phyloP scores from a whole-genome alignment of 257 asterid genomes.

The Ilex asprella region DNA sequence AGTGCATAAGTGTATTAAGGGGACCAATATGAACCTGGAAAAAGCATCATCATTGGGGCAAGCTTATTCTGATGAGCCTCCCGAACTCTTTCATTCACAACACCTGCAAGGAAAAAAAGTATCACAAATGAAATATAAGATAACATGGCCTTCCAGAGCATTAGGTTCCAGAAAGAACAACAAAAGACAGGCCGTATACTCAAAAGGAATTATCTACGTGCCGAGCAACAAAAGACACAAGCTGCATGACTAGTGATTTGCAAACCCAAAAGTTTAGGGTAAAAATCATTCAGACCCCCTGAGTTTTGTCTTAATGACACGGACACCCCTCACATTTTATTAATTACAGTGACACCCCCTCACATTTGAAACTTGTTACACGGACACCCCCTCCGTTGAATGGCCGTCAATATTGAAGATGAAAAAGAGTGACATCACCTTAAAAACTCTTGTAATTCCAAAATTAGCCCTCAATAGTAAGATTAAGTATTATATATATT shows the following conservation, averaged over 20 bases:
- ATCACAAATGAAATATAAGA: slow-evolving; percentile 1
- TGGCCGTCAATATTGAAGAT: too few species aligned
- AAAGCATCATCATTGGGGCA: slow-evolving; percentile 94
- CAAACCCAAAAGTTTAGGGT: too few species aligned
- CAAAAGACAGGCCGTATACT: neutral
- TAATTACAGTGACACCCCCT: too few species aligned
- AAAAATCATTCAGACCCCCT: too few species aligned
- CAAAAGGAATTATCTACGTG: neutral
- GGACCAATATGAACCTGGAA: slow-evolving; percentile 63
- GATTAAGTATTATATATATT: too few species aligned
- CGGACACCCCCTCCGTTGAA: too few species aligned
- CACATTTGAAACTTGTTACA: too few species aligned
- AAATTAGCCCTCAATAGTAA: too few species aligned
- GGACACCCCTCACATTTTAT: too few species aligned
- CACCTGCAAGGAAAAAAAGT: slow-evolving; percentile 41
- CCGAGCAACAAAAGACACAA: neutral
- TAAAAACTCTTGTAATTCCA: too few species aligned
- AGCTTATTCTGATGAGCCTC: slow-evolving; percentile 69
- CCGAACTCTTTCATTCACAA: slow-evolving; percentile 75
- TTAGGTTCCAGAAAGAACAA: slow-evolving; percentile 5
- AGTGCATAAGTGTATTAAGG: slow-evolving; percentile 7
- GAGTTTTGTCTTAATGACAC: too few species aligned
- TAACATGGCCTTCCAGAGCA: neutral
- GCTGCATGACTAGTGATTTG: neutral
- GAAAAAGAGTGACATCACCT: too few species aligned